Evolutionary conservation across 192 early-diverging fungal species (phyloP).

Genomic region (Coemansia sp.): DNA sequence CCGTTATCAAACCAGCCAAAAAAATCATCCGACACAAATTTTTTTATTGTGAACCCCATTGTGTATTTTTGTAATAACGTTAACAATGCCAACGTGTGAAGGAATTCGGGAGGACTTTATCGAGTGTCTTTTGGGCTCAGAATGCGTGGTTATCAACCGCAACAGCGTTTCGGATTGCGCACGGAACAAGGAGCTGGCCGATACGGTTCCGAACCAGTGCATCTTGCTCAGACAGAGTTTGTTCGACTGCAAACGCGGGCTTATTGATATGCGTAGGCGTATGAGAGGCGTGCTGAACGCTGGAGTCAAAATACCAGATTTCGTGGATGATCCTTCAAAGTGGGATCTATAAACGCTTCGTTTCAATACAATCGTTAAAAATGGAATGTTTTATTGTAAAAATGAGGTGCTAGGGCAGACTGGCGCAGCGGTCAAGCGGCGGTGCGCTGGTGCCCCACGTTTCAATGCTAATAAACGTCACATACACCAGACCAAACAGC

Average conservation of each 20-base stretch:
- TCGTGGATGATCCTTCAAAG: constrained; percentile 36
- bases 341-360: constrained; percentile 20
- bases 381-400: constrained; percentile 72
- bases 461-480: constrained; percentile 58
- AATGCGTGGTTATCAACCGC: constrained; percentile 47
- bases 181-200: constrained; percentile 37
- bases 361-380: constrained; percentile 74
- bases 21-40: neutral
- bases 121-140: constrained; percentile 44
- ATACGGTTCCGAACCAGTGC: constrained; percentile 35
- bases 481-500: constrained; percentile 70
- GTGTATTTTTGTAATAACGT: neutral
- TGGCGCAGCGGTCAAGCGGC: constrained; percentile 12
- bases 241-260: constrained; percentile 52
- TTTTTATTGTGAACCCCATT: neutral
- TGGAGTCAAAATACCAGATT: constrained; percentile 15
- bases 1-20: neutral
- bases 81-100: constrained; percentile 36
- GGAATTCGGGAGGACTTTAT: constrained; percentile 52
- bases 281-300: constrained; percentile 48
- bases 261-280: constrained; percentile 50
- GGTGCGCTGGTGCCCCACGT: constrained; percentile 44
- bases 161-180: constrained; percentile 44
- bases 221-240: constrained; percentile 38
- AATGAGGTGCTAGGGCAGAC: constrained; percentile 22